Percentiles rank a stretch among this genome's conserved stretches.
phyloP scores from a whole-genome alignment of 129 eudicot genomes.

The Pulicaria dysenterica region DNA sequence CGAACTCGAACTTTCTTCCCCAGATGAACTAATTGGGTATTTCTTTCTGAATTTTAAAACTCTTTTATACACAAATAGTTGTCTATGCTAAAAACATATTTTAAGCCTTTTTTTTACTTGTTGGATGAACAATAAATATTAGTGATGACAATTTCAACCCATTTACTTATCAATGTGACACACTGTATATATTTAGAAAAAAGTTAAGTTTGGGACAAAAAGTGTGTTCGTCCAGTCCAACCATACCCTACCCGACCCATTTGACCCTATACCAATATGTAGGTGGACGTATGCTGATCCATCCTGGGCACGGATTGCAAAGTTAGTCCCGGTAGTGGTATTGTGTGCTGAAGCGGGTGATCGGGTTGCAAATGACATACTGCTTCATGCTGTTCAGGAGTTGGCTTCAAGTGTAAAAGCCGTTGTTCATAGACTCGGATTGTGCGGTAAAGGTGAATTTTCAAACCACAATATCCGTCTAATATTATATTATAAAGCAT shows the following conservation, averaged over 20 bases:
- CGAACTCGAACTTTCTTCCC: conserved; percentile 69
- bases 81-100: no score
- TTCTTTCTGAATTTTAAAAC: conserved; percentile 31
- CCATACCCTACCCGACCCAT: not conserved
- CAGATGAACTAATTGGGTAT: conserved; percentile 95
- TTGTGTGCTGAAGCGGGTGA: conserved; percentile 89
- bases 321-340: conserved; percentile 76
- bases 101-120: not conserved
- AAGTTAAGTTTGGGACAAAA: not conserved
- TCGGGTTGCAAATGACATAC: conserved; percentile 74
- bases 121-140: no score
- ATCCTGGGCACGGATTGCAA: conserved; percentile 96
- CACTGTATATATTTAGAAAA: no score
- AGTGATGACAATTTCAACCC: not conserved
- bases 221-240: not conserved
- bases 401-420: conserved; percentile 90
- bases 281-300: conserved; percentile 97
- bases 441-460: conserved; percentile 81
- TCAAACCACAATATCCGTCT: not conserved
- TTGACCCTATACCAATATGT: conserved; percentile 11
- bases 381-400: conserved; percentile 76
- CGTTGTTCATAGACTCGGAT: conserved; percentile 74
- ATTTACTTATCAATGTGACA: not conserved
- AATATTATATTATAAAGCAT: not conserved
- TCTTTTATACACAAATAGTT: not conserved